Percentiles rank a stretch among this genome's conserved stretches.
Evolutionary conservation across 768 basidiomycete species (phyloP).

Genomic region (Tricholoma hemisulphureum): DNA sequence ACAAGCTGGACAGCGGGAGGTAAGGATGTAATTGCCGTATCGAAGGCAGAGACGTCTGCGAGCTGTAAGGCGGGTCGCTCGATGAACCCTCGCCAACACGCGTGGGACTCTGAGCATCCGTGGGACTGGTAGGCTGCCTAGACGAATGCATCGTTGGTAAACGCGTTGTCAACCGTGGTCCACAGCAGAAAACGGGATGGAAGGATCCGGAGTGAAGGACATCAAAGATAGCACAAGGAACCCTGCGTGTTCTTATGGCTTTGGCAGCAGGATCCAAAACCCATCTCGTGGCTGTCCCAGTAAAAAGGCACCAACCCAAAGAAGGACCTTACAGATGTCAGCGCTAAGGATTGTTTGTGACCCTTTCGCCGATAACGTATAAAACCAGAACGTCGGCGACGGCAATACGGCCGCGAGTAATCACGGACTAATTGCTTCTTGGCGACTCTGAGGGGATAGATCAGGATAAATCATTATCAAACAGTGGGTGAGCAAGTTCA

Average conservation of each 20-base stretch:
- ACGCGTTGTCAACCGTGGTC: conserved; percentile 2
- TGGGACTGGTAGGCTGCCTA: conserved; percentile 7
- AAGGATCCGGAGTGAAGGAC: conserved; percentile 9
- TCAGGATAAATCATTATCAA: conserved; percentile 6
- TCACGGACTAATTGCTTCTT: conserved; percentile 16
- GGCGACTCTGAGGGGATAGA: conserved; percentile 9
- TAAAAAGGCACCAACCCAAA: conserved; percentile 38
- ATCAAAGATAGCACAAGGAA: conserved; percentile 12
- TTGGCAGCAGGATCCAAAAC: conserved; percentile 23
- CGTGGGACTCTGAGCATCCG: conserved; percentile 23
- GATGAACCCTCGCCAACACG: conserved; percentile 20
- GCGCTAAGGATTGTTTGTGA: conserved; percentile 32
- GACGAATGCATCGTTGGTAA: conserved; percentile 14
- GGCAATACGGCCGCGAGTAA: conserved; percentile 25
- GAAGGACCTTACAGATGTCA: conserved; percentile 29
- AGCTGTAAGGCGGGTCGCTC: conserved; percentile 23
- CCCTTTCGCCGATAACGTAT: conserved; percentile 18
- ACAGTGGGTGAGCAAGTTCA: not conserved
- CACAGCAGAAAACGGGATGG: conserved; percentile 4
- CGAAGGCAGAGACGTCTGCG: conserved; percentile 52
- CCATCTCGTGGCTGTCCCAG: conserved; percentile 23
- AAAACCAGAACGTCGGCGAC: conserved; percentile 20
- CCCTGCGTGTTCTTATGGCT: conserved; percentile 32
- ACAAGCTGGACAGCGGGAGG: conserved; percentile 52
- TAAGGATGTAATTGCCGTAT: conserved; percentile 69